phyloP scores from a whole-genome alignment of 1,284 basidiomycete genomes.

The Ustilago tritici region DNA sequence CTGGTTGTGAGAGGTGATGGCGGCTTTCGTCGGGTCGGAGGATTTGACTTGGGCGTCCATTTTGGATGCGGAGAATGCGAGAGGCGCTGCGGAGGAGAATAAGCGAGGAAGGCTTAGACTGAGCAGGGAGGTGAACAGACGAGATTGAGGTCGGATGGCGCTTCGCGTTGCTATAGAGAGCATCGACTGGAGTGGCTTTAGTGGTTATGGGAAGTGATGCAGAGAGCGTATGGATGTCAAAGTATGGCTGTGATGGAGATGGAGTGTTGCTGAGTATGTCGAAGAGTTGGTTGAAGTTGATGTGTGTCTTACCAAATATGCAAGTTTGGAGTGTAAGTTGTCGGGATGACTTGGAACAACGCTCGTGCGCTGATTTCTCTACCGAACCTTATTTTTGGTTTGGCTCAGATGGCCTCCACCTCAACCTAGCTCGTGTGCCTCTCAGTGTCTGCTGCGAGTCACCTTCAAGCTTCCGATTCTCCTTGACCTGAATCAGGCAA shows the following conservation, averaged over 20 bases:
- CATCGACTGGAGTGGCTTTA: constrained; percentile 10
- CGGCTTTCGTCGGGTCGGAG: constrained; percentile 22
- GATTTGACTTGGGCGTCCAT: constrained; percentile 31
- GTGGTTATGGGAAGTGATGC: background rate
- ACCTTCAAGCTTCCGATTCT: background rate
- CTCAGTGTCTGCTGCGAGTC: background rate
- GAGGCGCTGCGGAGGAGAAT: background rate
- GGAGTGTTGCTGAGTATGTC: too few relatives aligned
- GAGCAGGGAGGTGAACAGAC: background rate
- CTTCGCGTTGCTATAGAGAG: constrained; percentile 3
- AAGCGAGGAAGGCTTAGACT: background rate
- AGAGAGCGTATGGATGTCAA: background rate
- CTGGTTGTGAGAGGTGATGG: constrained; percentile 64
- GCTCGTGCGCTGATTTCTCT: constrained; percentile 1
- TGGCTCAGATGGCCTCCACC: constrained; percentile 6
- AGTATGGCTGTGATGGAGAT: background rate
- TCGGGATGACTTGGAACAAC: background rate
- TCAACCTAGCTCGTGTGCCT: background rate
- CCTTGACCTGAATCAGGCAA: too few relatives aligned
- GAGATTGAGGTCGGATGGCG: constrained; percentile 8
- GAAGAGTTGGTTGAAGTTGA: background rate
- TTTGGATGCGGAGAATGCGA: constrained; percentile 1
- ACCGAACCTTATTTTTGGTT: constrained; percentile 5
- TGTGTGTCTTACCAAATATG: constrained; percentile 22
- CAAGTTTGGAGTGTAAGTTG: background rate